Conservation (phyloP, 805 yeast species). For the Zygosaccharomyces gambellarensis region DNA sequence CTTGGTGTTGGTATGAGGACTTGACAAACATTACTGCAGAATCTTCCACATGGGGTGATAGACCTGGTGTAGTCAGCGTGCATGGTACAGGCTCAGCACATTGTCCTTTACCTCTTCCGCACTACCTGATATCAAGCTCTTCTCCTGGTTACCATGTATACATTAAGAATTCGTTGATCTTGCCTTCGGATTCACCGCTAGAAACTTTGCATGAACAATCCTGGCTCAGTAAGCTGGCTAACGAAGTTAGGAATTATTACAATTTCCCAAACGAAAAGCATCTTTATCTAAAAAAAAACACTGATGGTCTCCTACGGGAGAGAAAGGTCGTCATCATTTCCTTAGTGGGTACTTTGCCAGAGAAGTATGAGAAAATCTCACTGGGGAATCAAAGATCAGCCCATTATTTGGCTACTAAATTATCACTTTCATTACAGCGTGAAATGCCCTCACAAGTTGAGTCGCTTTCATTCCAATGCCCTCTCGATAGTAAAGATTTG, state of each 20-base stretch:
- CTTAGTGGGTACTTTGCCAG: conserved; percentile 32
- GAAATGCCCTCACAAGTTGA: conserved; percentile 22
- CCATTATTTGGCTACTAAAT: conserved; percentile 25
- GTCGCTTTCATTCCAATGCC: conserved; percentile 36
- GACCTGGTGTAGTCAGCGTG: conserved; percentile 28
- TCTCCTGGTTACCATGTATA: conserved; percentile 21
- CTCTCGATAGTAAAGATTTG: conserved; percentile 26
- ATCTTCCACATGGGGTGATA: conserved; percentile 11
- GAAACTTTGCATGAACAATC: conserved; percentile 33
- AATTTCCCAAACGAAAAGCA: conserved; percentile 37
- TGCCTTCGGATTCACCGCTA: conserved; percentile 29
- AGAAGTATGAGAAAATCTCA: conserved; percentile 29
- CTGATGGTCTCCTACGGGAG: conserved; percentile 17
- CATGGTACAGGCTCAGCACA: conserved; percentile 28
- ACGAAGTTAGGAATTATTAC: conserved; percentile 36
- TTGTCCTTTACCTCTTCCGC: conserved; percentile 27
- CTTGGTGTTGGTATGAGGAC: conserved; percentile 35
- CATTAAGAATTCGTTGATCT: conserved; percentile 27
- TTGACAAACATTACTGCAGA: conserved; percentile 14
- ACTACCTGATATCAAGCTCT: conserved; percentile 18
- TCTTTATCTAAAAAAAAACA: conserved; percentile 32
- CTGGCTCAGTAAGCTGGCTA: conserved; percentile 33
- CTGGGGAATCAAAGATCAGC: conserved; percentile 29
- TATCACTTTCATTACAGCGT: conserved; percentile 31
- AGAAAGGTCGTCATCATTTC: conserved; percentile 30